Base-by-base conservation (phyloP, 805 yeast genomes). In the Barnettozyma botsteinii region DNA sequence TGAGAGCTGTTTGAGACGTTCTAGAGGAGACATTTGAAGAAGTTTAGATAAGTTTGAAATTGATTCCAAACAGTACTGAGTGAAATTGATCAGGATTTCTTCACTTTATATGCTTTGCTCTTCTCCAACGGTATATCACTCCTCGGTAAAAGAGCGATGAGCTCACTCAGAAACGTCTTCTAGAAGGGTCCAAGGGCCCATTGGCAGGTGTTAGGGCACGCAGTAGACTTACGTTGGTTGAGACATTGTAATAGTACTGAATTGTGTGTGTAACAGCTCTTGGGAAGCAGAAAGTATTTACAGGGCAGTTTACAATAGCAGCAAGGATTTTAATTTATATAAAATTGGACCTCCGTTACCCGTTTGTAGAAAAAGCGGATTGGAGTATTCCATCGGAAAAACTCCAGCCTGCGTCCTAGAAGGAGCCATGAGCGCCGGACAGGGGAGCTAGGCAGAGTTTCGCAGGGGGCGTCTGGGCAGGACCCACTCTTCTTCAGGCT, bases 221-320 rank as follows among this genome's bases (percentile, higher is more conserved):
- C 23, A 21, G 30, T 29, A 15, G 10, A 49, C 54, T 21, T 43
- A 51, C 55, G 49, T 45, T 43, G 55, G 52, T 51, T 51, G 53
- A 51, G 55, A 51, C 55, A 51, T 50, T 24, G 27, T 42, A 14
- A 9, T 31, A 20, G 19, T 31, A 8, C 10, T n/a, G 7, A 9
- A 5, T 20, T 13, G 14, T 20, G 14, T 19, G 12, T 19, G 29
- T 26, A 14, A 7, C 6, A 26, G 18, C 8, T 25, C 10, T 27
- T 13, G 30, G 14, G 7, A 27, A 25, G n/a, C n/a, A n/a, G n/a
- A n/a, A n/a, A n/a, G n/a, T n/a, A n/a, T n/a, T n/a, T n/a, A 25
- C n/a, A n/a, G n/a, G 30, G 8, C 9, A 13, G n/a, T n/a, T n/a
- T n/a, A n/a, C 4, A 12, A 17, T 14, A 29, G 31, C 21, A 25